Conservation (phyloP, 2,329 filamentous ascomycete species). For the Ceratocystis huliohia region DNA sequence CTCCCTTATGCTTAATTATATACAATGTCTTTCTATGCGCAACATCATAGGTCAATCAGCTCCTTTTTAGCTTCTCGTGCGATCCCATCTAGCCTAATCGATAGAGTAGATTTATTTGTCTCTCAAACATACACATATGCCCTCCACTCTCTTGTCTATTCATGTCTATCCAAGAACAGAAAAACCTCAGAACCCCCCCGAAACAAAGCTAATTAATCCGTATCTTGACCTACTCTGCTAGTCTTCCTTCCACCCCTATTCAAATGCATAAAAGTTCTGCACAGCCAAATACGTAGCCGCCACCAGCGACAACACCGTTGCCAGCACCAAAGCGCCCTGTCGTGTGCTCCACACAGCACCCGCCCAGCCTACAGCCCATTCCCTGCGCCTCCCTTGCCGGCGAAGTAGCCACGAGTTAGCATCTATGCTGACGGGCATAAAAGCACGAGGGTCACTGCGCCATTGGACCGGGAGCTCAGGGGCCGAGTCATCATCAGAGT, state of each 20-base stretch:
- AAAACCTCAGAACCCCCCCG: not conserved
- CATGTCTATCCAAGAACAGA: not conserved
- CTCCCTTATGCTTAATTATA: not conserved
- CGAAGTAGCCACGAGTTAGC: conserved; percentile 43
- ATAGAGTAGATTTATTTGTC: not conserved
- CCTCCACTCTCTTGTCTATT: not conserved
- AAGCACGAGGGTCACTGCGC: conserved; percentile 32
- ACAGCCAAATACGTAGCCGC: conserved; percentile 33
- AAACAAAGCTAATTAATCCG: not conserved
- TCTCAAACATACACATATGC: not conserved
- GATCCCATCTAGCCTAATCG: not conserved
- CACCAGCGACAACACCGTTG: conserved; percentile 32
- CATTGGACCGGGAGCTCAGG: conserved; percentile 23
- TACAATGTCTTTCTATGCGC: not conserved
- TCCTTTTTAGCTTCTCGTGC: not conserved
- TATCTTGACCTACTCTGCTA: not conserved
- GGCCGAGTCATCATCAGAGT: not conserved
- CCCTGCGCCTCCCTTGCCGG: conserved; percentile 34
- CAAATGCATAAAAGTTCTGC: conserved; percentile 11
- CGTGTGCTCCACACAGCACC: conserved; percentile 44
- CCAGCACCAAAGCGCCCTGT: conserved; percentile 37
- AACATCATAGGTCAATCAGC: not conserved
- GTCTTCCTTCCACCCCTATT: not conserved
- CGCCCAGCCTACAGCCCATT: conserved; percentile 40
- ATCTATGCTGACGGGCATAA: conserved; percentile 41